Evolutionary conservation across 768 basidiomycete species (phyloP), one percentile per base, ranked within the genome.

Genomic region (Serpula lacrymans): DNA sequence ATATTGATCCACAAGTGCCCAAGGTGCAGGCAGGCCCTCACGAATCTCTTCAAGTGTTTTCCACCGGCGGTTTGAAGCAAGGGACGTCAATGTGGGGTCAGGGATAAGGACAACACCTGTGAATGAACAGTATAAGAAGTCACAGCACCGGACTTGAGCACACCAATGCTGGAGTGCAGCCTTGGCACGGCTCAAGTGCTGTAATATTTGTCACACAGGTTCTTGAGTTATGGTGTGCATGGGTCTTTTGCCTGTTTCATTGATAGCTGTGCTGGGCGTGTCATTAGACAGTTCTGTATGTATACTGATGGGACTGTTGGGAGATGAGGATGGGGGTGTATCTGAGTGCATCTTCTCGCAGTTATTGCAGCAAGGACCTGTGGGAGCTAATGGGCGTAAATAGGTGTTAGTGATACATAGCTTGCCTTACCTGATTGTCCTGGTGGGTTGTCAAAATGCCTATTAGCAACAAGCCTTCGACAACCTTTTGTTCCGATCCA

Each of bases 361-460:
- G n/a, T n/a, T n/a, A n/a, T n/a, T 7, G 32, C 17, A 21, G 41
- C 21, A 33, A 35, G 4, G 26, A 40, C 22, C 27, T 33, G 31
- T 8, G 6, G 14, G 31, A 33, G 31, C 31, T 6, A 7, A 8
- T 33, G n/a, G n/a, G n/a, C n/a, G n/a, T 18, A 14, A 29, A 9
- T 33, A 18, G 14, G 31, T 33, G 6, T 6, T 17, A 41, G 34
- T 7, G 18, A n/a, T 30, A 13, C 28, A 21, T 2, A 33, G 14
- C n/a, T 30, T 34, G 32, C 32, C 40, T 22, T 45, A 66, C 63
- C 21, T 47, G 42, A 17, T 10, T 37, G 37, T 3, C 34, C 24
- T 2, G 47, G 44, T 8, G 58, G 65, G 40, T 67, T 68, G n/a
- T 52, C 28, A 36, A 66, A 71, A 34, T 63, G 59, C 23, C 45